Percentiles rank a stretch among this genome's conserved stretches.
Conservation (phyloP, 257 asterid species). For the Ilex asprella region DNA sequence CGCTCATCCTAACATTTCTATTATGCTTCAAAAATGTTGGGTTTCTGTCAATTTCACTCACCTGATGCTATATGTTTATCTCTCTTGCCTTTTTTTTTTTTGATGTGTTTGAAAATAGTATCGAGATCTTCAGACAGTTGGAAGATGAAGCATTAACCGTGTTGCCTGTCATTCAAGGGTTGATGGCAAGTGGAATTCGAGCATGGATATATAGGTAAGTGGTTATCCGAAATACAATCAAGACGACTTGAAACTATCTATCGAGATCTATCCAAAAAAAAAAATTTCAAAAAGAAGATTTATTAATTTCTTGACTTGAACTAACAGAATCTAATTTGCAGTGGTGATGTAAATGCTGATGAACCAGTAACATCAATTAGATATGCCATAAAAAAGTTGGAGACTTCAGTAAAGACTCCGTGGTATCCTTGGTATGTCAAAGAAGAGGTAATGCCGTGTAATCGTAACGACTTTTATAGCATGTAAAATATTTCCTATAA, state of each 20-base stretch:
- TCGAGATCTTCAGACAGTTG: not conserved
- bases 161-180: not conserved
- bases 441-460: constrained; percentile 2
- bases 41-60: not conserved
- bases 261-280: too few species aligned
- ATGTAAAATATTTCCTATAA: too few species aligned
- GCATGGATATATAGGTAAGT: constrained; percentile 7
- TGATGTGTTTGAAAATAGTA: not conserved
- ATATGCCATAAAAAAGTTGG: constrained; percentile 3
- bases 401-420: not conserved
- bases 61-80: not conserved
- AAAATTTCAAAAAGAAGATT: too few species aligned
- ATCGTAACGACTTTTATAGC: too few species aligned
- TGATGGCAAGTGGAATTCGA: not conserved
- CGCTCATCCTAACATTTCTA: too few species aligned
- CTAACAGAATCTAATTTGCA: not conserved
- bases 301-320: too few species aligned
- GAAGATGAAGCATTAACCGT: not conserved
- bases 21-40: too few species aligned
- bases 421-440: constrained; percentile 15
- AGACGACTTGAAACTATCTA: too few species aligned
- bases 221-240: not conserved
- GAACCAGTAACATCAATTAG: constrained; percentile 12
- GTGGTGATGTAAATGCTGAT: constrained; percentile 12
- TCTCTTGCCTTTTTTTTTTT: too few species aligned